A percentile compares a stretch with the other conserved stretches of the same genome.
These are phyloP conservation scores for Fusarium sp. DNA, from an alignment of 2,329 filamentous ascomycete genomes.

Conservation along the genomic window DNA sequence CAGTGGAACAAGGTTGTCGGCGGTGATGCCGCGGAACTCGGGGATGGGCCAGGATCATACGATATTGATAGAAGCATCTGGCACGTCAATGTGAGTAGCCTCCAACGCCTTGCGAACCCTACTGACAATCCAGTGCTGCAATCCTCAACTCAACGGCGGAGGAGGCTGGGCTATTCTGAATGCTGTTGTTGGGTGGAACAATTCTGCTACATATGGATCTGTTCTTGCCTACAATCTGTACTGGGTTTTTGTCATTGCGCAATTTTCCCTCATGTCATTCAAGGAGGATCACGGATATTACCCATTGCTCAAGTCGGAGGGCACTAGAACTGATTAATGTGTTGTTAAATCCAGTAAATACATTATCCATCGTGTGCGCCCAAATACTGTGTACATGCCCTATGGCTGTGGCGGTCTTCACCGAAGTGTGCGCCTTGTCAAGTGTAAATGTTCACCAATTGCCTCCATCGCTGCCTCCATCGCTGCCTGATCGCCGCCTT, in stretches of 20 bases:
- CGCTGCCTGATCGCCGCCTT: neutral
- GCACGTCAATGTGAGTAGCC: slow-evolving; percentile 81
- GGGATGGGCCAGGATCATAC: slow-evolving; percentile 78
- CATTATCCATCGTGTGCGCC: slow-evolving; percentile 29
- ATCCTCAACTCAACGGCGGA: slow-evolving; percentile 76
- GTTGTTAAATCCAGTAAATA: slow-evolving; percentile 21
- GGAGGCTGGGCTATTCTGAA: slow-evolving; percentile 92
- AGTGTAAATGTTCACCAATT: neutral
- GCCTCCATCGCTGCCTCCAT: neutral
- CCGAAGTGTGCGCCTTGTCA: neutral
- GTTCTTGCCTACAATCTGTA: slow-evolving; percentile 90
- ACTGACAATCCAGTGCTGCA: slow-evolving; percentile 74
- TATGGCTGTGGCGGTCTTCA: neutral
- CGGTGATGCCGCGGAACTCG: slow-evolving; percentile 65
- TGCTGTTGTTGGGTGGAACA: slow-evolving; percentile 86
- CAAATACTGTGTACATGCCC: slow-evolving; percentile 26
- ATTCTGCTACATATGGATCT: slow-evolving; percentile 88
- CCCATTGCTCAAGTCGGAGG: slow-evolving; percentile 56
- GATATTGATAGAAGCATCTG: slow-evolving; percentile 83
- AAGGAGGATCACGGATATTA: slow-evolving; percentile 69
- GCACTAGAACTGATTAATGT: slow-evolving; percentile 9
- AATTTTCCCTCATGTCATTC: slow-evolving; percentile 74
- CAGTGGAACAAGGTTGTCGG: slow-evolving; percentile 75
- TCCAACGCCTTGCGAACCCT: too few relatives aligned
- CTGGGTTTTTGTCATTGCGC: slow-evolving; percentile 82